Evolutionary conservation across 2,329 filamentous ascomycete genomes (phyloP), one percentile per base, ranked within the genome.

Genomic region (Arthroderma sp.): DNA sequence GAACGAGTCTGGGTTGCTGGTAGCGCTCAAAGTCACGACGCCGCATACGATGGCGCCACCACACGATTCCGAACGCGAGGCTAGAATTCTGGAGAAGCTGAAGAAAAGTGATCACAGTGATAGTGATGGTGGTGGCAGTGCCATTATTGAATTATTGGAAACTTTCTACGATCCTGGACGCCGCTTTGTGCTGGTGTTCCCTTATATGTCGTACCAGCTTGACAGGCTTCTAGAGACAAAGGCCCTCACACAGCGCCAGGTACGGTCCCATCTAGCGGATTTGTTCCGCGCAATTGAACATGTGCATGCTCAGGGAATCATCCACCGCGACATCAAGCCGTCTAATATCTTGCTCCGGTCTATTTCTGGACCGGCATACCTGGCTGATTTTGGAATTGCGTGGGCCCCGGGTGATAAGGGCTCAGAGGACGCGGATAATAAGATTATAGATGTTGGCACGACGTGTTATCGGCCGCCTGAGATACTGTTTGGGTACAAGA

Each of bases 251-350:
- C 56, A 62, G 40, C 38, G 50, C 5, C 68, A 74, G 44, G 61
- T 58, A 5, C 64, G 62, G 41, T 58, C 63, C 8, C 67, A 77
- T 70, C 61, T 91, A 72, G 64, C 65, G 7, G 80, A 88, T 53
- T 58, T 91, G 5, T 83, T 95, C 57, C 61, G 66, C 3, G 88
- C 78, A 5, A 72, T 98, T 2, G 66, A 66, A 1, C 73, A 83
- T 54, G 69, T 95, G 2, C 91, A 98, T 59, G 54, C 62, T 5
- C 66, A 77, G 27, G 82, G 78, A 5, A 87, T 98, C 47, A 82
- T 98, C 44, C 91, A 98, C 61, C 80, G 91, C 46, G 91, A 98
- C 58, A 69, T 98, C 58, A 98, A 98, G 58, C 91, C 91, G 0
- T 87, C 86, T 0, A 94, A 94, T 43, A 74, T 98, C 32, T 70